Evolutionary conservation across 2,329 filamentous ascomycete species (phyloP).

Genomic region (Aspergillus sp.): DNA sequence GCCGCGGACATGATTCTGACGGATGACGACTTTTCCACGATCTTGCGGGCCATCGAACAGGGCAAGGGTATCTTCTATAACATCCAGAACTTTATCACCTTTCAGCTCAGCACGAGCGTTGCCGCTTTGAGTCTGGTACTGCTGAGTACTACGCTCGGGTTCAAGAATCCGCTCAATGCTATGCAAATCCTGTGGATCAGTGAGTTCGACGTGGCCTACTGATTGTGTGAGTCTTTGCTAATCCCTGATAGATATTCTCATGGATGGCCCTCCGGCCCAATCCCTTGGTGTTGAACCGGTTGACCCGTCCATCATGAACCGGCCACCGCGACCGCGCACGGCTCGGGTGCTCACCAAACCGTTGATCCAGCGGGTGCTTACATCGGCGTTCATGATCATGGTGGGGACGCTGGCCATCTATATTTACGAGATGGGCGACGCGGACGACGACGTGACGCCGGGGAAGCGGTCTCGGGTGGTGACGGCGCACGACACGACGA

Average conservation of each 20-base stretch:
- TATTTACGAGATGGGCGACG: conserved; percentile 85
- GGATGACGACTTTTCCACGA: conserved; percentile 86
- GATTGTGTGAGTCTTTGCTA: background rate
- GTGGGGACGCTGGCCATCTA: conserved; percentile 88
- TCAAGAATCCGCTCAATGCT: conserved; percentile 92
- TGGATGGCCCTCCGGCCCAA: conserved; percentile 97
- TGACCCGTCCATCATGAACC: conserved; percentile 89
- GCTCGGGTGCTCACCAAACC: conserved; percentile 87
- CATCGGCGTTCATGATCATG: conserved; percentile 87
- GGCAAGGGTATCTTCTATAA: conserved; percentile 99
- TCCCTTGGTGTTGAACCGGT: conserved; percentile 95
- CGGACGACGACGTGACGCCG: conserved; percentile 38
- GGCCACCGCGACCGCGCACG: conserved; percentile 80
- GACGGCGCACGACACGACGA: conserved; percentile 91
- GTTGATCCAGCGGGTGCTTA: conserved; percentile 80
- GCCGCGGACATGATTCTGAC: conserved; percentile 85
- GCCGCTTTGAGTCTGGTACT: conserved; percentile 89
- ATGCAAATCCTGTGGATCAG: conserved; percentile 99
- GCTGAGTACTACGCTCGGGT: conserved; percentile 86
- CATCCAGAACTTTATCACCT: conserved; percentile 98
- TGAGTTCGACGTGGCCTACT: conserved; percentile 51
- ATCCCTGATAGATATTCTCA: conserved; percentile 77
- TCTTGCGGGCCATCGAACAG: conserved; percentile 93
- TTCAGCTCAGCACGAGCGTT: conserved; percentile 95
- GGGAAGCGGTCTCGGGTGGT: conserved; percentile 59